Evolutionary conservation across 73 alveolate species (phyloP), one percentile per base, ranked within the genome.

Genomic region (Urostyla sp.): DNA sequence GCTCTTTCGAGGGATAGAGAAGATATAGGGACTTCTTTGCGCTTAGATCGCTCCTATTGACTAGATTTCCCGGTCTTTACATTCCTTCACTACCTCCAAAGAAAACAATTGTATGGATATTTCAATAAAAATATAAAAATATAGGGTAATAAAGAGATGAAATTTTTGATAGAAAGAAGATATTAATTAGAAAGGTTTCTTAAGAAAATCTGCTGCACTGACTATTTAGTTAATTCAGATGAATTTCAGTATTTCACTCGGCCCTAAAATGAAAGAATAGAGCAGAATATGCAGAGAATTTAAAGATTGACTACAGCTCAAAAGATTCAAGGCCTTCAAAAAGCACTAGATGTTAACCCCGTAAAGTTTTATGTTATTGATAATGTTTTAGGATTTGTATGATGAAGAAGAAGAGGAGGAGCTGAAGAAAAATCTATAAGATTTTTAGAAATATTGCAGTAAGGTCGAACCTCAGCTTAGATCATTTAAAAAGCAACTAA

Each of bases 31-130:
- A 96, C 48, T 96, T 96, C 79, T 86, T 56, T 88, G 87, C 89
- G 67, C 80, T 96, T 53, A 94, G 99, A 84, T 75, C 77, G 58
- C 51, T 84, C 40, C 63, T 96, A 50, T 31, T 60, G 8, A 74
- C 81, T 40, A 80, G 94, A 69, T 96, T 97, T 92, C 98, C 99
- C 0, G 97, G 99, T 1, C 95, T 95, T 54, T 81, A 59, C 46
- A 86, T 96, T 52, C 99, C 99, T 6, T 98, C 99, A 36, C 72
- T 96, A 48, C 98, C 98, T 7, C 95, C 94, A 5, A 92, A 91
- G 77, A 94, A 95, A 80, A 66, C 67, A 49, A 74, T 85, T n/a
- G 60, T 49, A 49, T 49, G 21, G 60, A 49, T n/a, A 16, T 49
- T 5, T 7, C 35, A 18, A 13, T n/a, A n/a, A n/a, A n/a, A n/a